phyloP scores from a whole-genome alignment of 345 rosid species.

The Bruguiera gymnorhiza region DNA sequence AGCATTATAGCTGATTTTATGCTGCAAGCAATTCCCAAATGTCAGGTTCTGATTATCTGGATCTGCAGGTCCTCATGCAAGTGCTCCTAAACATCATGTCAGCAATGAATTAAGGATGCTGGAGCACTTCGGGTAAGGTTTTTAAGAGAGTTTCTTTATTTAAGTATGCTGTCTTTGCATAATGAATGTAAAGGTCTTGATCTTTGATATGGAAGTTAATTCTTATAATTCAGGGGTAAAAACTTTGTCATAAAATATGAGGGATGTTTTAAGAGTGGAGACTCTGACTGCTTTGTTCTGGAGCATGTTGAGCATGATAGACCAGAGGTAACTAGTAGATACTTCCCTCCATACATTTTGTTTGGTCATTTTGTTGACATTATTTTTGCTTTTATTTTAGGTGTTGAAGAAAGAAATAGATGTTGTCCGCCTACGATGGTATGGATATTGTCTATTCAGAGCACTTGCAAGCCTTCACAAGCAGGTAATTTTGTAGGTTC shows the following conservation, averaged over 20 bases:
- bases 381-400: conserved; percentile 31
- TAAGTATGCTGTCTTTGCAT: neutral
- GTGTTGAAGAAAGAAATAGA: conserved; percentile 70
- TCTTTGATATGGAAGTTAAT: conserved; percentile 6
- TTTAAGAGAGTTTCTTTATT: neutral
- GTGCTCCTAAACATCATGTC: conserved; percentile 63
- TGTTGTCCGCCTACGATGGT: conserved; percentile 66
- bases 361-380: conserved; percentile 17
- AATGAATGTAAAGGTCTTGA: neutral
- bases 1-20: neutral
- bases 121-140: conserved; percentile 85
- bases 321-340: conserved; percentile 58
- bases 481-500: conserved; percentile 43
- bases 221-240: conserved; percentile 64
- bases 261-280: conserved; percentile 70
- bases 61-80: conserved; percentile 76
- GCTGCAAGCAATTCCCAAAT: conserved; percentile 12
- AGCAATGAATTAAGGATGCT: conserved; percentile 79
- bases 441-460: conserved; percentile 82
- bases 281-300: conserved; percentile 78
- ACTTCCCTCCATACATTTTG: conserved; percentile 3
- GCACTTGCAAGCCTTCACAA: conserved; percentile 86
- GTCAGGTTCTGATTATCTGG: conserved; percentile 8
- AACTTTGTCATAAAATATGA: conserved; percentile 72
- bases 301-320: conserved; percentile 92